Evolutionary conservation across 768 basidiomycete species (phyloP).

Genomic region (Pisolithus tinctorius): DNA sequence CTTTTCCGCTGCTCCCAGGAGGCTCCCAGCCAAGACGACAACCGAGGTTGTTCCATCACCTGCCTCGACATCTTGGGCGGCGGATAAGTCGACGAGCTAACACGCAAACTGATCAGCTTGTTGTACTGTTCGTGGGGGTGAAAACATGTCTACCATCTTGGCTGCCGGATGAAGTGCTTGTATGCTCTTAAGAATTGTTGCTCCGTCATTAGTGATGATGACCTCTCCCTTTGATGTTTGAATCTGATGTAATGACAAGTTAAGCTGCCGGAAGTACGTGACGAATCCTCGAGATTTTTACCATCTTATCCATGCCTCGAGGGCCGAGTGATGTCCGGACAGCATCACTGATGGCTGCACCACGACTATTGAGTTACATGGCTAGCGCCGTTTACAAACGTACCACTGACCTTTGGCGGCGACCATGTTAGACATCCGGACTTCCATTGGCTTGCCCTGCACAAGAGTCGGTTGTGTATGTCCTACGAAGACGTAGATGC

Average conservation of each 20-base stretch:
- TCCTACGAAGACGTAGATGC: neutral
- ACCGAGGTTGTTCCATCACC: constrained; percentile 98
- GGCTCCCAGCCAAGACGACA: constrained; percentile 90
- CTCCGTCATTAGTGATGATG: constrained; percentile 97
- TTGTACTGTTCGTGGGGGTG: neutral
- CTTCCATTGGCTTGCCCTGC: constrained; percentile 97
- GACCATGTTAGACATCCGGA: constrained; percentile 94
- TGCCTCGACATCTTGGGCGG: constrained; percentile 96
- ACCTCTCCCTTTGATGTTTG: constrained; percentile 96
- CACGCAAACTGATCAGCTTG: constrained; percentile 1
- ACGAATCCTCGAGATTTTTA: constrained; percentile 27
- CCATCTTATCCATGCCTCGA: constrained; percentile 99
- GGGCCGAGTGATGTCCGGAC: constrained; percentile 95
- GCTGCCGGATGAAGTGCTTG: constrained; percentile 97
- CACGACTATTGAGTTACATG: constrained; percentile 5
- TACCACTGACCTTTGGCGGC: constrained; percentile 81
- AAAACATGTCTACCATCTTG: constrained; percentile 65
- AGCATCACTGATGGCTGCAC: constrained; percentile 89
- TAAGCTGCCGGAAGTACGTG: constrained; percentile 1
- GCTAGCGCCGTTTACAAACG: neutral
- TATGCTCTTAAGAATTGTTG: constrained; percentile 92
- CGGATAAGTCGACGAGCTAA: constrained; percentile 94
- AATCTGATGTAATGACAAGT: constrained; percentile 48
- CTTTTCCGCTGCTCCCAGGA: constrained; percentile 93
- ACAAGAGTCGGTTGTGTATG: constrained; percentile 22